These are phyloP conservation scores for Parastagonospora avenae DNA, from an alignment of 2,329 filamentous ascomycete species.

Conservation along the genomic window DNA sequence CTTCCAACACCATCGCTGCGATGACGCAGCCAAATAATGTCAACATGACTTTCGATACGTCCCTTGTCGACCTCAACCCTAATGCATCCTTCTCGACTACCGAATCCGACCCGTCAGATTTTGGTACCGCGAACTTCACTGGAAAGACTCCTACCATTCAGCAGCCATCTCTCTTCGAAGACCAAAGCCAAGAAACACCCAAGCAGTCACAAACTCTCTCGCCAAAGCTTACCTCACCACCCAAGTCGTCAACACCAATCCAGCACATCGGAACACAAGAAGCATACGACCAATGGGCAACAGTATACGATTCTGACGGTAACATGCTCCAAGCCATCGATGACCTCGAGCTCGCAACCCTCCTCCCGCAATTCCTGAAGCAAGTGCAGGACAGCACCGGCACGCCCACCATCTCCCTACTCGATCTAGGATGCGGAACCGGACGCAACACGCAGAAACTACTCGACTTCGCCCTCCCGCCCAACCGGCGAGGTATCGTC, in stretches of 20 bases:
- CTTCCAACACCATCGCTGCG: slow-evolving; percentile 1
- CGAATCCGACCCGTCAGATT: slow-evolving; percentile 36
- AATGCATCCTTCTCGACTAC: slow-evolving; percentile 44
- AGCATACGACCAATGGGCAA: slow-evolving; percentile 58
- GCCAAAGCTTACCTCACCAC: background rate
- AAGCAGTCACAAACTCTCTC: slow-evolving; percentile 17
- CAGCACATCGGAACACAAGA: slow-evolving; percentile 47
- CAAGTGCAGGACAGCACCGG: slow-evolving; percentile 21
- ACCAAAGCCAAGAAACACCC: slow-evolving; percentile 16
- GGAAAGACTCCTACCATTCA: slow-evolving; percentile 6
- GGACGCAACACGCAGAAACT: slow-evolving; percentile 66
- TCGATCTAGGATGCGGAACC: slow-evolving; percentile 71
- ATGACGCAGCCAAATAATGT: slow-evolving; percentile 46
- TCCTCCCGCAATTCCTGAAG: slow-evolving; percentile 58
- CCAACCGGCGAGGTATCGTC: slow-evolving; percentile 42
- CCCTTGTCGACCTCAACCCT: slow-evolving; percentile 41
- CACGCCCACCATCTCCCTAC: slow-evolving; percentile 46
- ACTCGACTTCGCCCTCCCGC: slow-evolving; percentile 38
- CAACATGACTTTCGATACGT: slow-evolving; percentile 48
- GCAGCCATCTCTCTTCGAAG: slow-evolving; percentile 7
- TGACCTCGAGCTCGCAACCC: slow-evolving; percentile 57
- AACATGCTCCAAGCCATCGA: slow-evolving; percentile 71
- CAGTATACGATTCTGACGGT: slow-evolving; percentile 67
- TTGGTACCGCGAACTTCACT: slow-evolving; percentile 6
- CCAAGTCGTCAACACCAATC: slow-evolving; percentile 28